Evolutionary conservation across 164 flowering plant genomes (phyloP).

Genomic region (Saururus chinensis): DNA sequence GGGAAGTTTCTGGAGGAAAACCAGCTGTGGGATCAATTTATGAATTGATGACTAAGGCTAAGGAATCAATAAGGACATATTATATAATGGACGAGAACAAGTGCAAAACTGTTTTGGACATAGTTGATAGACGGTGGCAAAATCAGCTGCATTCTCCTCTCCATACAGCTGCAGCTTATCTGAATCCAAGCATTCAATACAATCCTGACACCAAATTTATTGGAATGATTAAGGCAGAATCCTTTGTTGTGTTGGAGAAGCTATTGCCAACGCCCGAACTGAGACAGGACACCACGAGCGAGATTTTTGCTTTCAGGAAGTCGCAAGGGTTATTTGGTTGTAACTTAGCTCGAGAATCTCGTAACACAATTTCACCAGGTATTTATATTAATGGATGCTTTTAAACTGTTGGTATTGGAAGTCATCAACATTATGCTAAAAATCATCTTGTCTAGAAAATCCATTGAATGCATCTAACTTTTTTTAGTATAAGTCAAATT

Average conservation of each 20-base stretch:
- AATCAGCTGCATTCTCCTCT: slow-evolving; percentile 81
- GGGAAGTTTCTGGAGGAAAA: slow-evolving; percentile 81
- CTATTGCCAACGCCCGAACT: slow-evolving; percentile 69
- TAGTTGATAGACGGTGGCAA: slow-evolving; percentile 77
- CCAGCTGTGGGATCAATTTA: slow-evolving; percentile 76
- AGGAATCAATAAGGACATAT: slow-evolving; percentile 85
- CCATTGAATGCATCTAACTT: too few relatives aligned
- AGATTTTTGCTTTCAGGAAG: slow-evolving; percentile 54
- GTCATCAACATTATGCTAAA: background rate
- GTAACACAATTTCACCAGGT: slow-evolving; percentile 74
- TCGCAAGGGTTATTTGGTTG: slow-evolving; percentile 79
- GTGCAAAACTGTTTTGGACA: slow-evolving; percentile 76
- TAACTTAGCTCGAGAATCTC: slow-evolving; percentile 75
- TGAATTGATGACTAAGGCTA: slow-evolving; percentile 78
- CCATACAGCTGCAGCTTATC: slow-evolving; percentile 87
- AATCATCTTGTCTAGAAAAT: too few relatives aligned
- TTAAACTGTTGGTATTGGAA: background rate
- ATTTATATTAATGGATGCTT: slow-evolving; percentile 7
- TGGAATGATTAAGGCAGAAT: slow-evolving; percentile 60
- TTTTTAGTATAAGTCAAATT: too few relatives aligned
- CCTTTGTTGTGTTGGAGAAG: slow-evolving; percentile 63
- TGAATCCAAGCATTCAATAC: slow-evolving; percentile 88
- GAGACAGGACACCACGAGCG: slow-evolving; percentile 70
- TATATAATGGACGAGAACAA: slow-evolving; percentile 90
- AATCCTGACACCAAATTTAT: slow-evolving; percentile 72